These are phyloP conservation scores for Apiospora phragmitis DNA, from an alignment of 2,329 filamentous ascomycete genomes.

Conservation along the genomic window DNA sequence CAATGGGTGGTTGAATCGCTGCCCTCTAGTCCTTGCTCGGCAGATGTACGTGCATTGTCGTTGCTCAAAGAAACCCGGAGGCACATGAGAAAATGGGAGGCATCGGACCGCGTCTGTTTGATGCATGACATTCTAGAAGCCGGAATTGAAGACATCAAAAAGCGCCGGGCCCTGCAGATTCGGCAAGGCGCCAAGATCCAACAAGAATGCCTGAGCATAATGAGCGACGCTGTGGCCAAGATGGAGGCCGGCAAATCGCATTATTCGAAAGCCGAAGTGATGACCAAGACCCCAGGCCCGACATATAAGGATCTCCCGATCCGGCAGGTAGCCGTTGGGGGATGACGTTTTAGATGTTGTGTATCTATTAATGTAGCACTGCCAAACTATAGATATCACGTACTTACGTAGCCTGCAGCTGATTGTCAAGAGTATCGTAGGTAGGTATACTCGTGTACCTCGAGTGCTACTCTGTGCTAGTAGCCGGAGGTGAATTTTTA, in stretches of 20 bases:
- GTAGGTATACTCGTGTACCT: background rate
- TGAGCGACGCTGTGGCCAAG: slow-evolving; percentile 22
- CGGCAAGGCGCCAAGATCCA: slow-evolving; percentile 22
- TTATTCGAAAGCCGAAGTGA: background rate
- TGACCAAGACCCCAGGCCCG: background rate
- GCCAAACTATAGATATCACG: background rate
- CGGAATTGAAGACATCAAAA: slow-evolving; percentile 15
- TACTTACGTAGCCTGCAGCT: too few species aligned
- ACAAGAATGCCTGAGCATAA: slow-evolving; percentile 26
- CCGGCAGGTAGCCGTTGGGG: background rate
- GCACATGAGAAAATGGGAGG: slow-evolving; percentile 16
- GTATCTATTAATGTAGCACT: background rate
- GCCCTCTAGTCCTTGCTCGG: slow-evolving; percentile 19
- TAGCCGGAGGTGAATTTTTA: background rate
- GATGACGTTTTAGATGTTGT: background rate
- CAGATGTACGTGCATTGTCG: slow-evolving; percentile 21
- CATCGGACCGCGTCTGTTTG: background rate
- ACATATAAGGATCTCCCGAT: background rate
- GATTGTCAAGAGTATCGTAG: too few species aligned
- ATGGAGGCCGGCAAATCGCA: background rate
- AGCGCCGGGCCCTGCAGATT: slow-evolving; percentile 18
- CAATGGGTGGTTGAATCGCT: slow-evolving; percentile 24
- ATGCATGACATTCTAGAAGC: slow-evolving; percentile 21
- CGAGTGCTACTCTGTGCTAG: too few species aligned
- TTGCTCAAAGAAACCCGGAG: slow-evolving; percentile 25